A percentile compares a stretch with the other conserved stretches of the same genome.
These are phyloP conservation scores for Alnus glutinosa DNA, from an alignment of 306 rosid species.

Conservation along the genomic window DNA sequence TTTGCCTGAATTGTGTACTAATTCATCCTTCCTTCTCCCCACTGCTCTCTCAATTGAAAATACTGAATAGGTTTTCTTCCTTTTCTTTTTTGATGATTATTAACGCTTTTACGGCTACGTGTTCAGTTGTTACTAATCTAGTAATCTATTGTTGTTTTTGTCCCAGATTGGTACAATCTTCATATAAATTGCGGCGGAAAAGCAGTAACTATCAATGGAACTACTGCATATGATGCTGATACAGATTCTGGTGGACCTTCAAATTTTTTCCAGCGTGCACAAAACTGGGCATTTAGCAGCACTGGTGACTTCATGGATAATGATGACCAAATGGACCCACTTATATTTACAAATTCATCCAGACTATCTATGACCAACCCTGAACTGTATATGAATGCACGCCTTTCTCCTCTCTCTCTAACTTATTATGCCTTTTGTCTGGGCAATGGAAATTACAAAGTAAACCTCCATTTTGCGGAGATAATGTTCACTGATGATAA, in stretches of 20 bases:
- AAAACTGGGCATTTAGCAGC: conserved; percentile 43
- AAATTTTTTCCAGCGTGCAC: neutral
- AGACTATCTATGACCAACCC: conserved; percentile 29
- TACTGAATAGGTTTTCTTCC: neutral
- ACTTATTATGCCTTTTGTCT: conserved; percentile 46
- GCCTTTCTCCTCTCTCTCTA: conserved; percentile 50
- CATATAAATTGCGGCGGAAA: conserved; percentile 48
- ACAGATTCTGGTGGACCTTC: conserved; percentile 19
- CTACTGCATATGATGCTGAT: conserved; percentile 23
- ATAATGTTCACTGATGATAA: conserved; percentile 21
- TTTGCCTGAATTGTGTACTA: neutral
- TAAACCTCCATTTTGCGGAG: conserved; percentile 48
- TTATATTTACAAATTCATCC: conserved; percentile 18
- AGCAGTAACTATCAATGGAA: conserved; percentile 15
- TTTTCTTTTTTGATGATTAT: neutral
- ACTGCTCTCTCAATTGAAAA: neutral
- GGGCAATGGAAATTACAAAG: conserved; percentile 41
- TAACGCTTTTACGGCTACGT: neutral
- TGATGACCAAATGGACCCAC: neutral
- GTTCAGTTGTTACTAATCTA: neutral
- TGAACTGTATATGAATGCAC: conserved; percentile 42
- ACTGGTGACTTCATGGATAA: conserved; percentile 36
- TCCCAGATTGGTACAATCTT: conserved; percentile 28
- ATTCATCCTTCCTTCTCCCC: neutral
- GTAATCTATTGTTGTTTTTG: neutral